Percentiles rank a stretch among this genome's conserved stretches.
Conservation (phyloP, 495 filamentous ascomycete genomes). For the Aspergillus asperescens region DNA sequence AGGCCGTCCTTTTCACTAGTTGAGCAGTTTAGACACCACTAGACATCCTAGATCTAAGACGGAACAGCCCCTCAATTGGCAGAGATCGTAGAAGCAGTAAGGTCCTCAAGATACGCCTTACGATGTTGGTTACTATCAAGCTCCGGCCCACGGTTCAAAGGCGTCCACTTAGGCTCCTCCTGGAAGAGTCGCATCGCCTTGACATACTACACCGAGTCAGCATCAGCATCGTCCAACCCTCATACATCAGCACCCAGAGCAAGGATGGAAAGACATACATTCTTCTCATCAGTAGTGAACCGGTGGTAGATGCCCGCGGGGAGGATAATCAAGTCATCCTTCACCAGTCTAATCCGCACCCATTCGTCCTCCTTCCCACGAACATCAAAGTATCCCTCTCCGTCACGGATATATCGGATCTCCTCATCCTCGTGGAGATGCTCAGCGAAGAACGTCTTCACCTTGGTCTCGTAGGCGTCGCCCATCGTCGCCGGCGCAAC, state of each 20-base stretch:
- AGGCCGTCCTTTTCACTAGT: too few relatives aligned
- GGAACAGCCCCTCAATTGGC: conserved; percentile 19
- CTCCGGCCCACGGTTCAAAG: conserved; percentile 74
- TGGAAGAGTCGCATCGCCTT: conserved; percentile 97
- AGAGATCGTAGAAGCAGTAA: conserved; percentile 23
- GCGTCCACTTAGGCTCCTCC: conserved; percentile 98
- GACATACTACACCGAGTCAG: conserved; percentile 63
- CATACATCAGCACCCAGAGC: neutral
- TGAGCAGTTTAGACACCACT: neutral
- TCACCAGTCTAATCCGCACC: conserved; percentile 77
- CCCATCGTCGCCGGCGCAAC: conserved; percentile 89
- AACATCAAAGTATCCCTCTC: conserved; percentile 90
- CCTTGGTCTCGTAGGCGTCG: conserved; percentile 72
- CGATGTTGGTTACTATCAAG: conserved; percentile 74
- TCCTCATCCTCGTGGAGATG: conserved; percentile 98
- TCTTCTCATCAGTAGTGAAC: conserved; percentile 86
- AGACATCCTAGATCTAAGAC: neutral
- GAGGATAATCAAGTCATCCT: conserved; percentile 71
- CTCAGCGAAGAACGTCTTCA: conserved; percentile 89
- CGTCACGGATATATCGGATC: conserved; percentile 93
- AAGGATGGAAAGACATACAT: conserved; percentile 54
- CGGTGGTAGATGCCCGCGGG: conserved; percentile 97
- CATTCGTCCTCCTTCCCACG: conserved; percentile 66
- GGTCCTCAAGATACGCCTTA: conserved; percentile 60
- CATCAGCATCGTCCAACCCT: conserved; percentile 15